phyloP scores from a whole-genome alignment of 768 basidiomycete genomes.

The Hypsizygus marmoreus region DNA sequence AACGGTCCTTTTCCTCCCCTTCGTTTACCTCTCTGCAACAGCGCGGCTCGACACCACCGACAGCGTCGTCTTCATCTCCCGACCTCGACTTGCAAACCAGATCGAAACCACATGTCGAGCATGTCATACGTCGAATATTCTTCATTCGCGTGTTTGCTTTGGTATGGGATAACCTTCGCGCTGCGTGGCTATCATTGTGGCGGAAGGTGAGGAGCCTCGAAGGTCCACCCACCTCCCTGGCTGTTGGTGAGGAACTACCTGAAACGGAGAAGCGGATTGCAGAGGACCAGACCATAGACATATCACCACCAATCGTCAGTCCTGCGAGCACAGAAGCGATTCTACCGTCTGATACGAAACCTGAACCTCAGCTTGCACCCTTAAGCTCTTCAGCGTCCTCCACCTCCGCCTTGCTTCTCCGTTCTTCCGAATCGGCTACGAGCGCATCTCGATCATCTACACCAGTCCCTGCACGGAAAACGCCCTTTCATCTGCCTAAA shows the following conservation, averaged over 20 bases:
- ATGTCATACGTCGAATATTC: constrained; percentile 59
- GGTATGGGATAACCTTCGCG: constrained; percentile 69
- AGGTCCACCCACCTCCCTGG: constrained; percentile 7
- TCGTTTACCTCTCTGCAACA: constrained; percentile 39
- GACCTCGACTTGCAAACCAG: constrained; percentile 29
- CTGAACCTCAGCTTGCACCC: constrained; percentile 6
- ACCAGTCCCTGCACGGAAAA: constrained; percentile 56
- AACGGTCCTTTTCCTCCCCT: constrained; percentile 68
- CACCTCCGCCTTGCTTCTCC: constrained; percentile 12
- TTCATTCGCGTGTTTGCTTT: constrained; percentile 69
- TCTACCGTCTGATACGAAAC: constrained; percentile 1
- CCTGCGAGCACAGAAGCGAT: constrained; percentile 11
- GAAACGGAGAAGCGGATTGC: constrained; percentile 2
- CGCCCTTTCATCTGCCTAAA: constrained; percentile 83
- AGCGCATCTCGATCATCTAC: constrained; percentile 46
- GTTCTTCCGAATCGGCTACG: constrained; percentile 21
- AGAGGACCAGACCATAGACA: constrained; percentile 4
- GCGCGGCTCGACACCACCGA: constrained; percentile 23
- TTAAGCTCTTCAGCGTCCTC: constrained; percentile 14
- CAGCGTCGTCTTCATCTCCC: constrained; percentile 23
- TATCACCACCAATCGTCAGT: constrained; percentile 1
- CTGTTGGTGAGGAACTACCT: not conserved
- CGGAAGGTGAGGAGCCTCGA: constrained; percentile 6
- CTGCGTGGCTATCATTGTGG: constrained; percentile 56
- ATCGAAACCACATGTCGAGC: constrained; percentile 41